Base-by-base conservation (phyloP, 208 protist genomes). In the Leishmania major region DNA sequence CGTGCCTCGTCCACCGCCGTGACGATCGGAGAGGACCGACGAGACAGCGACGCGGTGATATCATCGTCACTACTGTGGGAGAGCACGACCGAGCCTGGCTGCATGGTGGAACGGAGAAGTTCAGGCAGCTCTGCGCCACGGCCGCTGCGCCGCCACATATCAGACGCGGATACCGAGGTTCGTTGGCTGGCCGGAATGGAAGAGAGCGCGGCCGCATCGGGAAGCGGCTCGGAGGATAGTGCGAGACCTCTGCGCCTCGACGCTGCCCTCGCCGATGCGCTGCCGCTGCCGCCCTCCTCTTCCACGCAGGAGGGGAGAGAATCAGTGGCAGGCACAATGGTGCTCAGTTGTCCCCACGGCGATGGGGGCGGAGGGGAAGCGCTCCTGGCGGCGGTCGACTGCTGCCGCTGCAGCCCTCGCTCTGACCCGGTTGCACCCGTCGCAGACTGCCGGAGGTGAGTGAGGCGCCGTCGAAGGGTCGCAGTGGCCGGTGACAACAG, bases 391-490 rank as follows among this genome's bases (percentile, higher is more conserved):
- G 47, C 40, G 47, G 62, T 31, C 10, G 43, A 53, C 43, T 35
- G 80, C 25, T 55, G 73, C 55, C n/a, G 60, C 35, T 66, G 45
- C 64, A 17, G n/a, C 4, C 37, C 73, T 64, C 13, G 43, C 17
- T 31, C 51, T 55, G 43, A 28, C 78, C 43, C 40, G 47, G 28
- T 28, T 37, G 73, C 53, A 2, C 60, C 74, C 13, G 60, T 37
- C 35, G 91, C 40, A 72, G 89, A 93, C 55, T 91, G 83, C 11
- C 88, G 90, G 51, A 93, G 75, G 79, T 90, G 87, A 4, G 92
- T 89, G 59, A 95, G 85, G 17, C 87, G 88, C 53, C 87, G 86
- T 64, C 81, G 72, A 5, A 89, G 75, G 7, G 88, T 86, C 7
- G 78, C 75, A 35, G 78, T 59, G 1, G 57, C 79, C 2, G 86